A percentile compares a stretch with the other conserved stretches of the same genome.
phyloP scores from a whole-genome alignment of 306 rosid species.

The Pyrus betulifolia region DNA sequence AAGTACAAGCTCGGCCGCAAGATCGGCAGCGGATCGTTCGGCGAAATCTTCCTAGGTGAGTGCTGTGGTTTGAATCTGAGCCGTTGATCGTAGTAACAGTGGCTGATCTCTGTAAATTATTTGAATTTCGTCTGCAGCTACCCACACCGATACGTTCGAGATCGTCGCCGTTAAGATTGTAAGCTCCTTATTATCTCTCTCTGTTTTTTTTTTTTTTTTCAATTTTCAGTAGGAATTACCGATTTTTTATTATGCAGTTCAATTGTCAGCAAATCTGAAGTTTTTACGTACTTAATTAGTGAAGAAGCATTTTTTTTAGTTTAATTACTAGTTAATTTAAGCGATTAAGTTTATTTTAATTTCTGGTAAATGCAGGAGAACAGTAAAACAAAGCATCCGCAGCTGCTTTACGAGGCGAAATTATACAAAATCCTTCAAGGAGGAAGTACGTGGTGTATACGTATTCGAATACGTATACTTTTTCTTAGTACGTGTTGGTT shows the following conservation, averaged over 20 bases:
- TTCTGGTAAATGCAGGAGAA: conserved; percentile 56
- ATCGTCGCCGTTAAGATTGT: conserved; percentile 93
- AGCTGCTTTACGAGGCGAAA: conserved; percentile 87
- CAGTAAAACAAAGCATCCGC: conserved; percentile 88
- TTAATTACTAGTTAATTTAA: neutral
- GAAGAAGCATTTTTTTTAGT: neutral
- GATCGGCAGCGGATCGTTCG: conserved; percentile 99
- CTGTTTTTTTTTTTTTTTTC: neutral
- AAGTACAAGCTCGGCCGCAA: conserved; percentile 91
- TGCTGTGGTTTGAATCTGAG: neutral
- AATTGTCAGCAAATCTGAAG: neutral
- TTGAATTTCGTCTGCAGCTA: conserved; percentile 44
- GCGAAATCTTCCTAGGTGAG: conserved; percentile 86
- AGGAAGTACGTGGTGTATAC: conserved; percentile 64
- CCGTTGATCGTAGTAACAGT: neutral
- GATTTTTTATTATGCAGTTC: neutral
- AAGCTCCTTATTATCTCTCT: conserved; percentile 21
- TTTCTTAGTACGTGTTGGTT: neutral
- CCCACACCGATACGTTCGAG: conserved; percentile 82
- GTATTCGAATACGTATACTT: neutral
- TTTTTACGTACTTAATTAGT: neutral
- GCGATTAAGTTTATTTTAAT: neutral
- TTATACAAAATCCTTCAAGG: conserved; percentile 81
- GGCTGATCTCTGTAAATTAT: conserved; percentile 5
- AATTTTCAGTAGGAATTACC: neutral